Conservation (phyloP, 192 early-diverging fungal species). For the Gorgonomyces haynaldii region DNA sequence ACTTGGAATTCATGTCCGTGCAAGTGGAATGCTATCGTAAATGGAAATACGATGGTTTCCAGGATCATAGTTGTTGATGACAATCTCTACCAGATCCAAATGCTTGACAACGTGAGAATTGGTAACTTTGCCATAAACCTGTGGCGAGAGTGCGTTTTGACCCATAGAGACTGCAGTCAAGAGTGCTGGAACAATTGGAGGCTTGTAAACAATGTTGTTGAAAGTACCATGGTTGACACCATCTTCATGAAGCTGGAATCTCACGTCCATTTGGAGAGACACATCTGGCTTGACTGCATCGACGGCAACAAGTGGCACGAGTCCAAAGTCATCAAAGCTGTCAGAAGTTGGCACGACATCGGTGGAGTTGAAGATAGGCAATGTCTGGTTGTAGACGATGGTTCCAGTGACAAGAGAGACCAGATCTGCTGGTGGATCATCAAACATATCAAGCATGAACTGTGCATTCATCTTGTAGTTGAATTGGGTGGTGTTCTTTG, state of each 20-base stretch:
- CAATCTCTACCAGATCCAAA: slow-evolving; percentile 53
- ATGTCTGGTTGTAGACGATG: slow-evolving; percentile 1
- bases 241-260: slow-evolving; percentile 54
- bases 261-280: slow-evolving; percentile 41
- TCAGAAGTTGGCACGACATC: not conserved
- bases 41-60: slow-evolving; percentile 48
- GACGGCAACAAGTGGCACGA: slow-evolving; percentile 38
- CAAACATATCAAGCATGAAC: slow-evolving; percentile 69
- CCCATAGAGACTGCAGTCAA: slow-evolving; percentile 54
- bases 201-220: slow-evolving; percentile 60
- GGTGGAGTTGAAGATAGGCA: not conserved
- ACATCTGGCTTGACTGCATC: slow-evolving; percentile 30
- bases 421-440: slow-evolving; percentile 38
- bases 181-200: slow-evolving; percentile 53
- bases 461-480: slow-evolving; percentile 69
- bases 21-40: slow-evolving; percentile 51
- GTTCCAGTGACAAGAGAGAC: slow-evolving; percentile 5
- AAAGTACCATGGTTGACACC: slow-evolving; percentile 71
- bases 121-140: slow-evolving; percentile 54
- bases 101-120: slow-evolving; percentile 52
- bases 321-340: slow-evolving; percentile 18
- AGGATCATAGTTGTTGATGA: slow-evolving; percentile 63
- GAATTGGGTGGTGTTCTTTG: slow-evolving; percentile 38
- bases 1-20: slow-evolving; percentile 80
- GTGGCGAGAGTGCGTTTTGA: slow-evolving; percentile 26